These are phyloP conservation scores for Cercospora sesami DNA, from an alignment of 2,329 filamentous ascomycete species.

Conservation along the genomic window DNA sequence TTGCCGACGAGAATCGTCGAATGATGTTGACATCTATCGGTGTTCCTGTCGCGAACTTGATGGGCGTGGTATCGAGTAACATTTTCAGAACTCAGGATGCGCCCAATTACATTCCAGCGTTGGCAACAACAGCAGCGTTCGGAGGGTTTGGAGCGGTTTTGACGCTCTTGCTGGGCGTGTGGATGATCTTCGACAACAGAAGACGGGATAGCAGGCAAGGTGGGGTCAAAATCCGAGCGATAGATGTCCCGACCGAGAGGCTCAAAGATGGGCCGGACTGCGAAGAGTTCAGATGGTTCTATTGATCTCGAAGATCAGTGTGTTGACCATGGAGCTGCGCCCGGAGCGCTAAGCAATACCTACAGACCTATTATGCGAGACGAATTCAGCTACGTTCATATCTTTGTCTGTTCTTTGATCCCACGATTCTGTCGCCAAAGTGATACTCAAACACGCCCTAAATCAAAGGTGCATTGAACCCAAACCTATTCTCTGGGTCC, in stretches of 20 bases:
- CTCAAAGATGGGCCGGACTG: conserved; percentile 47
- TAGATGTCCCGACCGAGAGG: conserved; percentile 49
- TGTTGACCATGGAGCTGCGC: not conserved
- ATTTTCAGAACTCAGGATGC: conserved; percentile 65
- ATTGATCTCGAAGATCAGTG: conserved; percentile 20
- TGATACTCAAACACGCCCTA: not conserved
- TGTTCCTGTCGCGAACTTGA: conserved; percentile 73
- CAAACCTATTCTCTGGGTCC: not conserved
- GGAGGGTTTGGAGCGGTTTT: conserved; percentile 60
- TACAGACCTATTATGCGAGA: too few species aligned
- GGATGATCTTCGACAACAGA: conserved; percentile 66
- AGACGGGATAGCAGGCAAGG: conserved; percentile 60
- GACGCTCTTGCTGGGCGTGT: conserved; percentile 58
- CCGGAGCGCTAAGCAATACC: too few species aligned
- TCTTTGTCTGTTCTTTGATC: too few species aligned
- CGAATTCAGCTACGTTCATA: too few species aligned
- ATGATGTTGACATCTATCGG: conserved; percentile 69
- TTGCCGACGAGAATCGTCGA: conserved; percentile 72
- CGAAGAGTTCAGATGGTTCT: conserved; percentile 49
- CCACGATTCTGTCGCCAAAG: too few species aligned
- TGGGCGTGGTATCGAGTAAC: conserved; percentile 70
- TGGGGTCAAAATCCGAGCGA: conserved; percentile 52
- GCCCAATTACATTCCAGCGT: conserved; percentile 66
- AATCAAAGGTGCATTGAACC: conserved; percentile 6
- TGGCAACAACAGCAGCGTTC: conserved; percentile 65